Conservation (phyloP, 164 flowering plant species). For the Platanus orientalis region DNA sequence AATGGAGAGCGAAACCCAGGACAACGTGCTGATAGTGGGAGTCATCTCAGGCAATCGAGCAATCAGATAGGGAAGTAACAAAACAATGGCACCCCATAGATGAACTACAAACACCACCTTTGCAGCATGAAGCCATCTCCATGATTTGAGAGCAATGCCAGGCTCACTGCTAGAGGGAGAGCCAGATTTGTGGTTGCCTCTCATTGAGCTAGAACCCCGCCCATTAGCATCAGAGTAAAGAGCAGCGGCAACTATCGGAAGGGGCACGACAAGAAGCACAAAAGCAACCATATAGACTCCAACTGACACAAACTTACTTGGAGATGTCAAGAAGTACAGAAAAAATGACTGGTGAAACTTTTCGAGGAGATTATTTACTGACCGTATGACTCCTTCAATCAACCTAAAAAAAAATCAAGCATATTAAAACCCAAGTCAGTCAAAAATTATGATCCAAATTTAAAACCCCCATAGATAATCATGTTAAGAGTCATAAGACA, state of each 20-base stretch:
- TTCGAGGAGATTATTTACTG: slow-evolving; percentile 93
- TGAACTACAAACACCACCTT: slow-evolving; percentile 66
- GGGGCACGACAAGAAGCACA: slow-evolving; percentile 77
- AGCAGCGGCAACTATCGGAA: slow-evolving; percentile 85
- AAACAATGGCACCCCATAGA: slow-evolving; percentile 63
- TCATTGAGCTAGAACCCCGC: slow-evolving; percentile 5
- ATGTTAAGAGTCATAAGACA: too few species aligned
- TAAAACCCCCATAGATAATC: too few species aligned
- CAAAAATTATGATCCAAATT: too few species aligned
- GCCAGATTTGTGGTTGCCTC: slow-evolving; percentile 10
- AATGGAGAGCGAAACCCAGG: slow-evolving; percentile 57
- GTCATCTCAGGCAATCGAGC: slow-evolving; percentile 41
- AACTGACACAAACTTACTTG: slow-evolving; percentile 82
- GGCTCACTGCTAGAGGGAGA: slow-evolving; percentile 14
- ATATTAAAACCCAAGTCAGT: not conserved
- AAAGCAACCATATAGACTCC: slow-evolving; percentile 96
- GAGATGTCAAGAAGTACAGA: slow-evolving; percentile 76
- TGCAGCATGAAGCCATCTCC: slow-evolving; percentile 85
- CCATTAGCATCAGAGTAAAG: slow-evolving; percentile 48
- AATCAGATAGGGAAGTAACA: slow-evolving; percentile 64
- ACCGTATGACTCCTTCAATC: slow-evolving; percentile 82
- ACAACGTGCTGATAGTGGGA: slow-evolving; percentile 34
- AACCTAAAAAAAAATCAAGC: slow-evolving; percentile 48
- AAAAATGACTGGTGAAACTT: slow-evolving; percentile 98
- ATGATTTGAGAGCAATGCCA: slow-evolving; percentile 32